phyloP scores from a whole-genome alignment of 2,329 filamentous ascomycete species.

The Zymoseptoria tritici region DNA sequence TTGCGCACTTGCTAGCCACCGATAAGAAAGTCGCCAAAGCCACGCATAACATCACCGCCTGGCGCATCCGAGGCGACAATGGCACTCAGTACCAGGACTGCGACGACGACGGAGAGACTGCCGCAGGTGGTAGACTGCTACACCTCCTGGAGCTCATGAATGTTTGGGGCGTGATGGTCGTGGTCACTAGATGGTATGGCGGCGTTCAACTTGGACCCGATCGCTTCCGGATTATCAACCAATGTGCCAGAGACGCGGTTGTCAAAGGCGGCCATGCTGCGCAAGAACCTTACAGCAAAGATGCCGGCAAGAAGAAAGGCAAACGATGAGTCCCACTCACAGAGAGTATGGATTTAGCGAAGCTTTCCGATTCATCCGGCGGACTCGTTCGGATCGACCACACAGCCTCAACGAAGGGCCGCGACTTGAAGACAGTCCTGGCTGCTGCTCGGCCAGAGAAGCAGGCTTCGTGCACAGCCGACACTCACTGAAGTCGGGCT shows the following conservation, averaged over 20 bases:
- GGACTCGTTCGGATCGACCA: not conserved
- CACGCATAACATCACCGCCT: slow-evolving; percentile 93
- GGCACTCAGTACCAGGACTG: slow-evolving; percentile 69
- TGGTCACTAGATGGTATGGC: slow-evolving; percentile 93
- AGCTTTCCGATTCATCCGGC: not conserved
- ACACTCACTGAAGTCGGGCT: not conserved
- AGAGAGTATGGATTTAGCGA: not conserved
- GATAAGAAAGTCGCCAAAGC: slow-evolving; percentile 81
- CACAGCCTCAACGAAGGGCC: not conserved
- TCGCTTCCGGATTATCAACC: slow-evolving; percentile 84
- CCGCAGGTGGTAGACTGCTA: slow-evolving; percentile 75
- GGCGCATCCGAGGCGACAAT: slow-evolving; percentile 62
- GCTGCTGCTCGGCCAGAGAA: not conserved
- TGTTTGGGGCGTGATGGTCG: slow-evolving; percentile 84
- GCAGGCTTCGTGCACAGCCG: not conserved
- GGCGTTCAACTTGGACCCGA: slow-evolving; percentile 83
- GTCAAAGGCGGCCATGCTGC: slow-evolving; percentile 63
- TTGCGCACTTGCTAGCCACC: slow-evolving; percentile 68
- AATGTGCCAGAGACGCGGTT: slow-evolving; percentile 74
- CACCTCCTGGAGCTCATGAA: slow-evolving; percentile 94
- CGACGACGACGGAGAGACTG: slow-evolving; percentile 92
- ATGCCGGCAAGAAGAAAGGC: slow-evolving; percentile 18
- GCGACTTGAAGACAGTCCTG: not conserved
- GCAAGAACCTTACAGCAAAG: slow-evolving; percentile 34
- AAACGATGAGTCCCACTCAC: slow-evolving; percentile 12